Percentiles rank a stretch among this genome's conserved stretches.
Conservation (phyloP, 2,329 filamentous ascomycete species). For the Whalleya microplaca region DNA sequence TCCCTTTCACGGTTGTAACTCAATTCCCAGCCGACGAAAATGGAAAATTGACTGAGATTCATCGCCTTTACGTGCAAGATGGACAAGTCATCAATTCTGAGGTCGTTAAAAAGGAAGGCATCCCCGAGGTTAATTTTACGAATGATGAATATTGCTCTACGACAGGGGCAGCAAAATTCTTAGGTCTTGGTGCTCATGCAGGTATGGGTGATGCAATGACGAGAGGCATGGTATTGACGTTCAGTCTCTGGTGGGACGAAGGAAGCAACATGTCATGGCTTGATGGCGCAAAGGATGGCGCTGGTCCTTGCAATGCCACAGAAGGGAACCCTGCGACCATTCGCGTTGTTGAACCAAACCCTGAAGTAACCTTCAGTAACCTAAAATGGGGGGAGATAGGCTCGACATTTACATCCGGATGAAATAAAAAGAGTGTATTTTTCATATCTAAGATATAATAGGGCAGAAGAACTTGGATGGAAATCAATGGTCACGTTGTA, state of each 20-base stretch:
- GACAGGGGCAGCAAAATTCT: constrained; percentile 38
- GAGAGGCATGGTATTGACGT: constrained; percentile 53
- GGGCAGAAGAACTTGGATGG: not conserved
- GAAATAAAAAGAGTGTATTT: constrained; percentile 3
- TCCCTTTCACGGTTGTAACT: constrained; percentile 42
- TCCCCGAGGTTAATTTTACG: constrained; percentile 39
- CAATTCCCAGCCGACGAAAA: constrained; percentile 40
- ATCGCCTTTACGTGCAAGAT: constrained; percentile 41
- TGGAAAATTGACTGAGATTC: constrained; percentile 38
- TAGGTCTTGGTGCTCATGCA: constrained; percentile 44
- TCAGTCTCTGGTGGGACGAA: constrained; percentile 57
- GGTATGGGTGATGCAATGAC: constrained; percentile 48
- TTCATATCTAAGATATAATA: not conserved
- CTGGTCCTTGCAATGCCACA: constrained; percentile 53
- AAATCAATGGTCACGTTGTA: too few relatives aligned
- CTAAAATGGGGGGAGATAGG: constrained; percentile 60
- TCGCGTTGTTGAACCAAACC: constrained; percentile 45
- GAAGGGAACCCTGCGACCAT: constrained; percentile 53
- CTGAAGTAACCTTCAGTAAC: constrained; percentile 58
- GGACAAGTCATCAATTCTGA: constrained; percentile 40
- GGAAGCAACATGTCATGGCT: constrained; percentile 57
- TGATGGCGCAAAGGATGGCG: constrained; percentile 51
- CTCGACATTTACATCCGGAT: constrained; percentile 45
- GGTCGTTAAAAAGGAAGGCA: constrained; percentile 35
- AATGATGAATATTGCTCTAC: constrained; percentile 42